A percentile compares a stretch with the other conserved stretches of the same genome.
Evolutionary conservation across 2,329 filamentous ascomycete genomes (phyloP).

Genomic region (Ophiostoma triangulosporum): DNA sequence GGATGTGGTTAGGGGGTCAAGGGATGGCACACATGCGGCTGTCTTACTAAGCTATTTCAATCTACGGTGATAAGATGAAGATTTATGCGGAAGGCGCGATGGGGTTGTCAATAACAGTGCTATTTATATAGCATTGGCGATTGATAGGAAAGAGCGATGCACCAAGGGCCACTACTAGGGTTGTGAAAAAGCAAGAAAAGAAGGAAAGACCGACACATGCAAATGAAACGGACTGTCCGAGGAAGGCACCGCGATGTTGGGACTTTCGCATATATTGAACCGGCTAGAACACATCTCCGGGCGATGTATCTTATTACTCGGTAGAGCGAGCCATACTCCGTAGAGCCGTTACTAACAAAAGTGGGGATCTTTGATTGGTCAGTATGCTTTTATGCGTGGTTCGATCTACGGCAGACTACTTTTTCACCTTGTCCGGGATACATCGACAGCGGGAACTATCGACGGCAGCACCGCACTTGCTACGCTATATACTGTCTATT

Average conservation of each 20-base stretch:
- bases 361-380: not conserved
- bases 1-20: too few relatives aligned
- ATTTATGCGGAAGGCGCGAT: not conserved
- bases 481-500: too few relatives aligned
- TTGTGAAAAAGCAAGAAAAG: not conserved
- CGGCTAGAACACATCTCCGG: not conserved
- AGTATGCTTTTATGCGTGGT: not conserved
- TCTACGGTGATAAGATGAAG: not conserved
- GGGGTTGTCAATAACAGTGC: not conserved
- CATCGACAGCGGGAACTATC: not conserved
- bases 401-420: not conserved
- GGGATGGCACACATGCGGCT: too few relatives aligned
- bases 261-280: not conserved
- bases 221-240: not conserved
- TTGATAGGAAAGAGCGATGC: not conserved
- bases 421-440: not conserved
- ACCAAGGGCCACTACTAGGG: not conserved
- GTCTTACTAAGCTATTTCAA: too few relatives aligned
- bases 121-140: not conserved
- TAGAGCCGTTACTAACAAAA: not conserved
- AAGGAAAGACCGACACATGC: not conserved
- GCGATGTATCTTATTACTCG: not conserved
- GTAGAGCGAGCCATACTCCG: not conserved
- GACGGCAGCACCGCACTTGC: too few relatives aligned
- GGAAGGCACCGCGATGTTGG: not conserved